Base-by-base conservation (phyloP, 2,329 filamentous ascomycete genomes). In the Pseudocercospora eumusae region DNA sequence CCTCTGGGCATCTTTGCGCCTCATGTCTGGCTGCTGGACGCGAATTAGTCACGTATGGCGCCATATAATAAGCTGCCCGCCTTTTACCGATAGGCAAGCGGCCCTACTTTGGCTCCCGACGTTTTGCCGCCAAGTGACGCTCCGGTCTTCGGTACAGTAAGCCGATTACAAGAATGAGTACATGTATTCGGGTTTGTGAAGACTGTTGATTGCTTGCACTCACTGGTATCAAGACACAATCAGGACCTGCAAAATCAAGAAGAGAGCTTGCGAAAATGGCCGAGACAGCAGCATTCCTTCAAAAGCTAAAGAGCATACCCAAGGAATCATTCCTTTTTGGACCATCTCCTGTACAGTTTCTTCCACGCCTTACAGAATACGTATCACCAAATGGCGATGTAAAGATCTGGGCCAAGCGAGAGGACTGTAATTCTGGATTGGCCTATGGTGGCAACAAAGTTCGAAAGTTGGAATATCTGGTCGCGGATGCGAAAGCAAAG, bases 361-460 rank as follows among this genome's bases (percentile, higher is more conserved):
- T 91, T 36, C 84, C 86, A 59, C 82, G 86, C 64, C 88, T 90
- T 70, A 86, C 85, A 31, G 74, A 80, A 57, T 84, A 84, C 23
- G 81, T 90, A 4, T 66, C 61, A 2, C 63, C 68, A 7, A 82
- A 84, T 54, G 82, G 82, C 28, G 82, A 82, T 68, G 84, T 88
- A 44, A 79, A 81, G 20, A 82, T 91, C 65, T 91, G 86, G 71
- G 88, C 88, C 57, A 91, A 91, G 76, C 83, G 88, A 56, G 88
- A 91, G 67, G 88, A 91, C 76, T 85, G 86, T 42, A 70, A 70
- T 44, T 73, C 73, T 18, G 73, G 73, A 13, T 68, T 77, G 23
- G 72, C 72, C n/a, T 73, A 70, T 56, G 75, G 75, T 31, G 75
- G 75, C 56, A 77, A 76, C 69, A 77, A 77, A 65, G 70, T 74